Evolutionary conservation across 345 rosid genomes (phyloP).

Genomic region (Rubroshorea leprosula): DNA sequence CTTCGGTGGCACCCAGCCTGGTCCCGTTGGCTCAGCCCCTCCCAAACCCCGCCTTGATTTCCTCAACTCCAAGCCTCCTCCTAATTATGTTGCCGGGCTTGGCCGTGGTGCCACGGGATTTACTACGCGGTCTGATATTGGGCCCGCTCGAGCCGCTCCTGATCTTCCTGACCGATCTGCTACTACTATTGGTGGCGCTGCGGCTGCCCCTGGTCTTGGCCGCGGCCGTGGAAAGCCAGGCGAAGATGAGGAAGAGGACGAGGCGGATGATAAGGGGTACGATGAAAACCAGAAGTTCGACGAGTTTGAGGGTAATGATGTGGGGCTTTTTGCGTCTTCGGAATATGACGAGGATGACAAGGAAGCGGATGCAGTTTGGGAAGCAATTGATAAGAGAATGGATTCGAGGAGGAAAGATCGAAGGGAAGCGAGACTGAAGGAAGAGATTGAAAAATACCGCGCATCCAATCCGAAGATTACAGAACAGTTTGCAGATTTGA

Average conservation of each 20-base stretch:
- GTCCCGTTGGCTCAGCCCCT: constrained; percentile 27
- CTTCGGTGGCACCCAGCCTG: constrained; percentile 45
- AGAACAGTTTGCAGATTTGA: constrained; percentile 90
- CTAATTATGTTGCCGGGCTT: constrained; percentile 89
- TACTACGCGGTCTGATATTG: constrained; percentile 95
- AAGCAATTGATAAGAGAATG: constrained; percentile 78
- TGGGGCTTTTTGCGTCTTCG: constrained; percentile 82
- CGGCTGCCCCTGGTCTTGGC: constrained; percentile 40
- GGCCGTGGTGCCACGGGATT: constrained; percentile 98
- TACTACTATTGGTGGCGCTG: constrained; percentile 43
- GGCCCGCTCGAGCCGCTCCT: constrained; percentile 93
- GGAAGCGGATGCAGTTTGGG: constrained; percentile 97
- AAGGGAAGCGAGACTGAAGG: constrained; percentile 76
- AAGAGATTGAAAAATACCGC: constrained; percentile 85
- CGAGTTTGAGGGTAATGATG: constrained; percentile 94
- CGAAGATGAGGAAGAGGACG: constrained; percentile 82
- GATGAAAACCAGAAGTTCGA: constrained; percentile 96
- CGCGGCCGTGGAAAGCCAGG: constrained; percentile 66
- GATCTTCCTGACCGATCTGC: constrained; percentile 81
- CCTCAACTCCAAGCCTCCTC: constrained; percentile 74
- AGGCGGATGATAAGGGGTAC: constrained; percentile 77
- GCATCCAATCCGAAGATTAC: constrained; percentile 91
- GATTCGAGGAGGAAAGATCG: constrained; percentile 85
- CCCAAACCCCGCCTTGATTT: constrained; percentile 79
- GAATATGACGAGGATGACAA: constrained; percentile 93